Conservation (phyloP, 495 filamentous ascomycete species). For the Corynascus novoguineensis region DNA sequence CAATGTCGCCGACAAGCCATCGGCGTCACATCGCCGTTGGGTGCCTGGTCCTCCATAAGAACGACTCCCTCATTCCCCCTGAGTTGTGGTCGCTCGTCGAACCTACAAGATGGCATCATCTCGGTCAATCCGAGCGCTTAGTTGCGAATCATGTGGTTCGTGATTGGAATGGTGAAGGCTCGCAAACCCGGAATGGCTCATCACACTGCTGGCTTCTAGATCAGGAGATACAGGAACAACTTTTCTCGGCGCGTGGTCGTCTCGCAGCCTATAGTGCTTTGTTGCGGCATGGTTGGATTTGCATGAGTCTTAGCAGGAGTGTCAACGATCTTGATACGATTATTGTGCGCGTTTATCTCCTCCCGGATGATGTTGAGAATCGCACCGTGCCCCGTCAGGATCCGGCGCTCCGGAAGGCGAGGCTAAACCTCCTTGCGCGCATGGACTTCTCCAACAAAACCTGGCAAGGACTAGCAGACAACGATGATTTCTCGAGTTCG, state of each 20-base stretch:
- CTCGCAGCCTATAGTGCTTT: background rate
- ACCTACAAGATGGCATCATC: constrained; percentile 22
- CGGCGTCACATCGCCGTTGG: constrained; percentile 32
- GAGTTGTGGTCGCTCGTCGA: constrained; percentile 7
- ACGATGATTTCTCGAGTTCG: background rate
- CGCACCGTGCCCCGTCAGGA: constrained; percentile 41
- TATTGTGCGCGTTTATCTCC: constrained; percentile 56
- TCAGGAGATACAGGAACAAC: constrained; percentile 23
- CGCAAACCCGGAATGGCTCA: background rate
- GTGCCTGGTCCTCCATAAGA: constrained; percentile 27
- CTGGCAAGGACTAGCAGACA: constrained; percentile 47
- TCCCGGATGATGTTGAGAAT: constrained; percentile 62
- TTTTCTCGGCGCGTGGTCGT: constrained; percentile 21
- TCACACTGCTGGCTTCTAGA: constrained; percentile 15
- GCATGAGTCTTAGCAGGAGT: constrained; percentile 32
- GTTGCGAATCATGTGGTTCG: background rate
- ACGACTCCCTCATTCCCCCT: background rate
- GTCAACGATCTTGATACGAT: constrained; percentile 16
- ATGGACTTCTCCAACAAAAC: constrained; percentile 52
- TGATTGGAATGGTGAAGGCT: background rate
- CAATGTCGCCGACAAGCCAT: background rate
- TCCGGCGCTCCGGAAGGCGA: constrained; percentile 37
- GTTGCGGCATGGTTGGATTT: constrained; percentile 36
- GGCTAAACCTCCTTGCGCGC: constrained; percentile 46
- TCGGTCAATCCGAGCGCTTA: constrained; percentile 9